These are phyloP conservation scores for Ophiocordyceps polyrhachis-furcata DNA, from an alignment of 2,329 filamentous ascomycete genomes.

Conservation along the genomic window DNA sequence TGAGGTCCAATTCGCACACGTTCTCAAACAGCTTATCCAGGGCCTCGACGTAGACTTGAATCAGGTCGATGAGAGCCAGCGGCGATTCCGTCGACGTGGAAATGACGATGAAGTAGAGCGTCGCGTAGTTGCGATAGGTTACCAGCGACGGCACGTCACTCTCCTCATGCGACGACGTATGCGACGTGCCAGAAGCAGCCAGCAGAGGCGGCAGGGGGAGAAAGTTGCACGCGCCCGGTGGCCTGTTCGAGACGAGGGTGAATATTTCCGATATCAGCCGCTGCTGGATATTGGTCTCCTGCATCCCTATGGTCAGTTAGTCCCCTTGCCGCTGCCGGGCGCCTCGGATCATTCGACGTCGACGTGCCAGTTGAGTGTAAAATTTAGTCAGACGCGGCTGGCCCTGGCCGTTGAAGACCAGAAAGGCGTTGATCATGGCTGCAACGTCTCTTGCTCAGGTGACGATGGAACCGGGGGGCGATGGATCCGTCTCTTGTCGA, in stretches of 20 bases:
- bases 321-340: neutral
- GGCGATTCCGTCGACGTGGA: slow-evolving; percentile 92
- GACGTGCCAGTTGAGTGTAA: slow-evolving; percentile 75
- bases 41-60: slow-evolving; percentile 95
- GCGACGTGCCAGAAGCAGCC: slow-evolving; percentile 42
- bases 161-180: slow-evolving; percentile 46
- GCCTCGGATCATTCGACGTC: neutral
- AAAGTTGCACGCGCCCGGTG: slow-evolving; percentile 91
- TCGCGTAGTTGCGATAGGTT: slow-evolving; percentile 95
- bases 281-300: slow-evolving; percentile 97
- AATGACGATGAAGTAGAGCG: slow-evolving; percentile 96
- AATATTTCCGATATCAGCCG: slow-evolving; percentile 96
- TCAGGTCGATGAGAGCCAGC: slow-evolving; percentile 84
- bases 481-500: no score
- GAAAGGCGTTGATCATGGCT: slow-evolving; percentile 90
- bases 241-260: slow-evolving; percentile 78
- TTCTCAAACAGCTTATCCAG: slow-evolving; percentile 94
- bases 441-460: neutral
- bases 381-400: slow-evolving; percentile 96
- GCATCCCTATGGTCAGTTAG: slow-evolving; percentile 1
- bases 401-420: slow-evolving; percentile 97
- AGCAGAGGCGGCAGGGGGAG: slow-evolving; percentile 58
- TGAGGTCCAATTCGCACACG: slow-evolving; percentile 93
- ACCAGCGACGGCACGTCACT: slow-evolving; percentile 89
- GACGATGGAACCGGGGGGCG: no score